These are phyloP conservation scores for Discostella pseudostelligera DNA, from an alignment of 108 stramenopile species.

Conservation along the genomic window DNA sequence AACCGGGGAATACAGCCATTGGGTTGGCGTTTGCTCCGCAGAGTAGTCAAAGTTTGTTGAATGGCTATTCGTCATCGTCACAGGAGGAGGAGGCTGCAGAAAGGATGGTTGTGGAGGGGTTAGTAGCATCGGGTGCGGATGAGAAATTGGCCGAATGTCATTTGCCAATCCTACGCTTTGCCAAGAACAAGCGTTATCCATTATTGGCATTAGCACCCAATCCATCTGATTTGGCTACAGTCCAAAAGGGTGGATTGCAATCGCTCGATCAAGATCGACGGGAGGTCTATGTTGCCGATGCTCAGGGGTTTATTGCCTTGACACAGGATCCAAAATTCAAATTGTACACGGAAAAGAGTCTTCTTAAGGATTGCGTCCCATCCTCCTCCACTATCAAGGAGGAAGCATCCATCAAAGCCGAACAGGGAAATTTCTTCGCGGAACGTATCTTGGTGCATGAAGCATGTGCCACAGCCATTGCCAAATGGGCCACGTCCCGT, in stretches of 20 bases:
- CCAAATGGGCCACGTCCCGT: constrained; percentile 55
- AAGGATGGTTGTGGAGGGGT: constrained; percentile 26
- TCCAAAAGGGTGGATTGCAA: constrained; percentile 62
- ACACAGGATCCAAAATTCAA: constrained; percentile 75
- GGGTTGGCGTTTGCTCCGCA: constrained; percentile 63
- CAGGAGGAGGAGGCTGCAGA: constrained; percentile 10
- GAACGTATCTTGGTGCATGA: constrained; percentile 80
- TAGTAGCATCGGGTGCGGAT: constrained; percentile 47
- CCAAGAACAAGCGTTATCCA: constrained; percentile 41
- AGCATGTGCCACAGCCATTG: constrained; percentile 62
- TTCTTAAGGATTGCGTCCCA: constrained; percentile 72
- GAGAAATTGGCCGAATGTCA: constrained; percentile 36
- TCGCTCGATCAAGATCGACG: constrained; percentile 57
- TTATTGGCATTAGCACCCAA: constrained; percentile 71
- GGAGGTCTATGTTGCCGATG: constrained; percentile 64
- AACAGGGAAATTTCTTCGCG: constrained; percentile 66
- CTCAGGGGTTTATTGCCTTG: constrained; percentile 72
- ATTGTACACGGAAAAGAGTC: constrained; percentile 75
- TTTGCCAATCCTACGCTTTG: constrained; percentile 60
- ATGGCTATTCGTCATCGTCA: constrained; percentile 43
- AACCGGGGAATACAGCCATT: constrained; percentile 54
- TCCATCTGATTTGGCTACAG: constrained; percentile 52
- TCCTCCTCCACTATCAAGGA: constrained; percentile 2
- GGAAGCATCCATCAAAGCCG: constrained; percentile 29
- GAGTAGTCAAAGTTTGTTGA: constrained; percentile 54